Base-by-base conservation (phyloP, 2,329 filamentous ascomycete species). In the Metarhizium rileyi region DNA sequence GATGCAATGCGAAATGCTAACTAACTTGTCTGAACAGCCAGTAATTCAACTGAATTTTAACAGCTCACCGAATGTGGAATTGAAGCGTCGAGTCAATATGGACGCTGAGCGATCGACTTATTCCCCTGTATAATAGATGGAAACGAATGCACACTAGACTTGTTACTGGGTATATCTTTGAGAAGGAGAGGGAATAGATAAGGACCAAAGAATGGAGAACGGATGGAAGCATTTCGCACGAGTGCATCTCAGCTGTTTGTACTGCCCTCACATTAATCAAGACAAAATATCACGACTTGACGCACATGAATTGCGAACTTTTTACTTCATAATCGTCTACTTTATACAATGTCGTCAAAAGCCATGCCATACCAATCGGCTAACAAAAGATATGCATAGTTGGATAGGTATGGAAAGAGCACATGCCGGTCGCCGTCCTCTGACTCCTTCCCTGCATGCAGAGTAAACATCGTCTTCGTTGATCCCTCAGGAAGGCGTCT, bases 71-170 rank as follows among this genome's bases (percentile, higher is more conserved):
- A 10, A 1, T 22, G 27, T 18, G 45, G 30, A 40, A 23, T 25
- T 9, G 23, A 42, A 42, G 28, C 35, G 56, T 22, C 18, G 20
- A 25, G 16, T 18, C 23, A 25, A 2, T 25, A 25, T 44, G 25
- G 42, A 16, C 27, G 25, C 42, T 22, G 27, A 26, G 30, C 42
- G 41, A 26, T 18, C 44, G 52, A 58, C 35, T 52, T 44, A 54
- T 50, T 54, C 47, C 51, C 47, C 51, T 61, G 59, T 61, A 61
- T 53, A 59, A 52, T 61, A 61, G 59, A 54, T 55, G 51, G 52
- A 46, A 46, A 33, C 16, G 26, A 42, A 22, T 50, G 48, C 27
- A 42, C 48, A 43, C 43, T 42, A 46, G 28, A 46, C 16, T 10
- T n/a, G 35, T 12, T 22, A 42, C 38, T 42, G 46, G 48, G 35